phyloP scores from a whole-genome alignment of 2,329 filamentous ascomycete genomes.

The Colletotrichum tropicale region DNA sequence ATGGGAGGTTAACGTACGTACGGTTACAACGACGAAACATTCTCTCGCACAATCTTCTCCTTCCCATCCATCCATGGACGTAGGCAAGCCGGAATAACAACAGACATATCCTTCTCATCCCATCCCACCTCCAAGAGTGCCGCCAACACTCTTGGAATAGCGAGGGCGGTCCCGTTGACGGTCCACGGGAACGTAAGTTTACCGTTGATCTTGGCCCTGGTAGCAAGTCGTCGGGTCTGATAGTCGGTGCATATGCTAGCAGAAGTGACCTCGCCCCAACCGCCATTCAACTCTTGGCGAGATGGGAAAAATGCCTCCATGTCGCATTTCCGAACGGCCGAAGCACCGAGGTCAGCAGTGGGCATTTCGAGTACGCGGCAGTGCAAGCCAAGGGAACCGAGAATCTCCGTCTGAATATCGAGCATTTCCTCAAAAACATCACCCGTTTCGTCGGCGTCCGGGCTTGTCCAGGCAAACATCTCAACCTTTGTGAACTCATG shows the following conservation, averaged over 20 bases:
- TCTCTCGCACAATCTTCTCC: slow-evolving; percentile 60
- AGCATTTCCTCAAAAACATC: slow-evolving; percentile 84
- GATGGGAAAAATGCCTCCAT: slow-evolving; percentile 96
- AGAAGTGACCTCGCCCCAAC: slow-evolving; percentile 94
- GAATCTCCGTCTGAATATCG: slow-evolving; percentile 83
- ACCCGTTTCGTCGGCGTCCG: slow-evolving; percentile 53
- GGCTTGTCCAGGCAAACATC: slow-evolving; percentile 88
- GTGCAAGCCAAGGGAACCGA: slow-evolving; percentile 76
- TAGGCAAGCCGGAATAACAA: slow-evolving; percentile 80
- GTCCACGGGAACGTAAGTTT: slow-evolving; percentile 82
- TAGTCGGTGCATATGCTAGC: slow-evolving; percentile 95
- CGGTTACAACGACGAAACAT: neutral
- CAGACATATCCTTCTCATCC: slow-evolving; percentile 70
- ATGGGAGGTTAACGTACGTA: neutral
- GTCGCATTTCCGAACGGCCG: slow-evolving; percentile 84
- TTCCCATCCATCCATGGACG: slow-evolving; percentile 83
- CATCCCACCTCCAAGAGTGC: slow-evolving; percentile 91
- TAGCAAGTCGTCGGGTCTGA: slow-evolving; percentile 82
- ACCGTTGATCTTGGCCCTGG: slow-evolving; percentile 64
- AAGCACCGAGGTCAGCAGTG: slow-evolving; percentile 83
- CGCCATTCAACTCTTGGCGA: slow-evolving; percentile 65
- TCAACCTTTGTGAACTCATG: slow-evolving; percentile 99
- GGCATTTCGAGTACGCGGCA: slow-evolving; percentile 96
- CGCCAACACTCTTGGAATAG: slow-evolving; percentile 87
- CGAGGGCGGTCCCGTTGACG: slow-evolving; percentile 91